Evolutionary conservation across 495 filamentous ascomycete genomes (phyloP).

Genomic region (Corynascus novoguineensis): DNA sequence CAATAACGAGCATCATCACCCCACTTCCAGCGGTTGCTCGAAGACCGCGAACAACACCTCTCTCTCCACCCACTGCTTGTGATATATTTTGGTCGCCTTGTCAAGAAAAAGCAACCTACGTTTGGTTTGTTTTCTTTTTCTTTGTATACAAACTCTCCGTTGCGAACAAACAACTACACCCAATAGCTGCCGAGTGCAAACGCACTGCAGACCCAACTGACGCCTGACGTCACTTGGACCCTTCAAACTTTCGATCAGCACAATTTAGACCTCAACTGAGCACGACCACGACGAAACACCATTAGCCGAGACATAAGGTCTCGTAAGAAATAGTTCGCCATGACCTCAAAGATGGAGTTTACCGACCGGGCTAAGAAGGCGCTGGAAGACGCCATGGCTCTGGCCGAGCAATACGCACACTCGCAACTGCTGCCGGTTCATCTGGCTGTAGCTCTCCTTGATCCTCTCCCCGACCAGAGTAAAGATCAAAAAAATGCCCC

Average conservation of each 20-base stretch:
- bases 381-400: conserved; percentile 73
- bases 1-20: conserved; percentile 15
- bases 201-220: conserved; percentile 13
- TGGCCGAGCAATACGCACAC: conserved; percentile 84
- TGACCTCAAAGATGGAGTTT: conserved; percentile 66
- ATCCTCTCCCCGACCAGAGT: conserved; percentile 70
- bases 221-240: conserved; percentile 27
- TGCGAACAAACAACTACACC: neutral
- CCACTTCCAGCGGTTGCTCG: conserved; percentile 15
- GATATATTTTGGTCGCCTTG: conserved; percentile 20
- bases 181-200: neutral
- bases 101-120: neutral
- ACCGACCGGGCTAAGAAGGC: conserved; percentile 88
- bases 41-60: conserved; percentile 12
- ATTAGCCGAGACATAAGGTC: conserved; percentile 20
- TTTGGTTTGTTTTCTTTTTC: neutral
- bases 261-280: neutral
- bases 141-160: conserved; percentile 9
- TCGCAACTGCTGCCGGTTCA: conserved; percentile 84
- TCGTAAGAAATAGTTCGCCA: conserved; percentile 27
- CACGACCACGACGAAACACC: conserved; percentile 10
- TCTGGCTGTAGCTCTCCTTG: conserved; percentile 80
- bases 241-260: neutral
- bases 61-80: conserved; percentile 1
- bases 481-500: conserved; percentile 64